phyloP scores from a whole-genome alignment of 371 early-diverging fungal genomes.

The Actinomucor elegans region DNA sequence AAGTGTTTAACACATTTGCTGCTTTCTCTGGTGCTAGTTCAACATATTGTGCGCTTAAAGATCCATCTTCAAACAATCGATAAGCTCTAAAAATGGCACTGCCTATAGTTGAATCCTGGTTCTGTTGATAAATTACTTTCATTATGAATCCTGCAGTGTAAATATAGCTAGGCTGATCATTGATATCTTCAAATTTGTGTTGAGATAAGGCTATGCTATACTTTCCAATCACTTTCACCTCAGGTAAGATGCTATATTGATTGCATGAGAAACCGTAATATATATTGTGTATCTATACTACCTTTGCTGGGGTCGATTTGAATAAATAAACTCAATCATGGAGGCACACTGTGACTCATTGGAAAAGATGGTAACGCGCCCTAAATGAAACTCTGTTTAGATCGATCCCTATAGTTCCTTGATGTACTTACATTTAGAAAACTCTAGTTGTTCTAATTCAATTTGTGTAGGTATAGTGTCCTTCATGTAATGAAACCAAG shows the following conservation, averaged over 20 bases:
- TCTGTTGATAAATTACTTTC: not conserved
- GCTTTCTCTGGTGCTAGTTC: not conserved
- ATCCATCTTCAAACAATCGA: conserved; percentile 23
- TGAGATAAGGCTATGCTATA: conserved; percentile 2
- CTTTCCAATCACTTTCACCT: not conserved
- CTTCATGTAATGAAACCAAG: conserved; percentile 7
- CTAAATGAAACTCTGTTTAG: not conserved
- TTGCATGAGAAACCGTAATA: too few species aligned
- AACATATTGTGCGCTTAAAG: conserved; percentile 11
- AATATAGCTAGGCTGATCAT: not conserved
- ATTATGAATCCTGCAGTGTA: not conserved
- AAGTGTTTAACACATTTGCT: too few species aligned
- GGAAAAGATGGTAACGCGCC: conserved; percentile 9
- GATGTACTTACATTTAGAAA: conserved; percentile 5
- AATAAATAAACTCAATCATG: conserved; percentile 1
- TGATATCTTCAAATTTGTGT: conserved; percentile 1
- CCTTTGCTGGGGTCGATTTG: not conserved
- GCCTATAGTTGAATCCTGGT: not conserved
- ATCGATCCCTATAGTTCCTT: not conserved
- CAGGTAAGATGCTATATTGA: not conserved
- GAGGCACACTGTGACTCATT: not conserved
- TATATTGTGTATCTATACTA: too few species aligned
- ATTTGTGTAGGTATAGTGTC: conserved; percentile 8
- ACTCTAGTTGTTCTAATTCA: not conserved
- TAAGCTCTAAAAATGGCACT: not conserved